A percentile compares a stretch with the other conserved stretches of the same genome.
phyloP scores from a whole-genome alignment of 768 basidiomycete species.

The Omphalotus guepiniiformis region DNA sequence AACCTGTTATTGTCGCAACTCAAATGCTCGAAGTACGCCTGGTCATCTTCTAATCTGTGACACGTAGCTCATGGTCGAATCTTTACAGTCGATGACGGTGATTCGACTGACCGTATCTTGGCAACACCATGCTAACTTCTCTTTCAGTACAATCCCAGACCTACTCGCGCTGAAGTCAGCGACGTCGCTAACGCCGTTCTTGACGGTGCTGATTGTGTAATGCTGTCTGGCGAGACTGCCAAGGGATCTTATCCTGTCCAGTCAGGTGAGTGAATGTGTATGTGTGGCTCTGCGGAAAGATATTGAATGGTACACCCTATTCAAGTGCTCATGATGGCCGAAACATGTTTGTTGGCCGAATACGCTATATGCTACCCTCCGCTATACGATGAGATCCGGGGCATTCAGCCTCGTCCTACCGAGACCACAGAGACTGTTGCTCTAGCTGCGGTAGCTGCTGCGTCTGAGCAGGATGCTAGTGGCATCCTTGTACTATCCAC shows the following conservation, averaged over 20 bases:
- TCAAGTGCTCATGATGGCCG: constrained; percentile 98
- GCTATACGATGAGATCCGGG: constrained; percentile 83
- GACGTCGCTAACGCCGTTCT: constrained; percentile 99
- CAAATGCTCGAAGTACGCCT: constrained; percentile 92
- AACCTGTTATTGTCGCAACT: constrained; percentile 97
- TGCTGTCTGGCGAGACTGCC: constrained; percentile 99
- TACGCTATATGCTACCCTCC: constrained; percentile 93
- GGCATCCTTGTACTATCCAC: constrained; percentile 97
- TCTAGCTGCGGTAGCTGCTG: constrained; percentile 92
- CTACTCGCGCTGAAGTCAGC: constrained; percentile 97
- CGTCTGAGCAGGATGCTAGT: constrained; percentile 90
- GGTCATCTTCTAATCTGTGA: background rate
- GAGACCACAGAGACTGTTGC: constrained; percentile 95
- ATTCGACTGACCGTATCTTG: constrained; percentile 16
- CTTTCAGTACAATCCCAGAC: constrained; percentile 88
- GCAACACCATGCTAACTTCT: constrained; percentile 9
- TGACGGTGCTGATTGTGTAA: constrained; percentile 98
- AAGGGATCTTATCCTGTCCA: constrained; percentile 96
- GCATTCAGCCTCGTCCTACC: constrained; percentile 81
- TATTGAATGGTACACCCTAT: background rate
- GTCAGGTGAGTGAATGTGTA: constrained; percentile 57
- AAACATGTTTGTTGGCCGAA: constrained; percentile 97
- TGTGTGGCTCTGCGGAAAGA: background rate
- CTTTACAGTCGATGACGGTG: constrained; percentile 87
- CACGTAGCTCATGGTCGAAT: constrained; percentile 11